These are phyloP conservation scores for Scheffersomyces quercinus DNA, from an alignment of 1,139 yeast species.

Conservation along the genomic window DNA sequence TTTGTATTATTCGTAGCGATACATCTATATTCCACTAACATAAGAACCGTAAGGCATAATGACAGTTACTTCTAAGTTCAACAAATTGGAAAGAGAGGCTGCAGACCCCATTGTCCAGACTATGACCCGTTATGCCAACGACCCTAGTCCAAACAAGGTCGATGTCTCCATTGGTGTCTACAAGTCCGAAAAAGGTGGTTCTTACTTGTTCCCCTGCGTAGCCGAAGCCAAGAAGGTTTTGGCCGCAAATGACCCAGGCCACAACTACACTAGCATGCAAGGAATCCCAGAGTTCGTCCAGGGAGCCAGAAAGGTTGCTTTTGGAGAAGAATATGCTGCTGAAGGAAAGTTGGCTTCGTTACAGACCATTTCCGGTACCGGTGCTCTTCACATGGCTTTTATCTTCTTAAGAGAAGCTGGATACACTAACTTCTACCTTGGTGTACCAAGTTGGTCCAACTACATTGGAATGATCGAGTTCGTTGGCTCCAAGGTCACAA, in stretches of 20 bases:
- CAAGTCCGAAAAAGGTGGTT: slow-evolving; percentile 37
- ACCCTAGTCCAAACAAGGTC: slow-evolving; percentile 31
- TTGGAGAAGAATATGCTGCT: slow-evolving; percentile 28
- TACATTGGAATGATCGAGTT: slow-evolving; percentile 38
- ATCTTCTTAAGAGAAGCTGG: slow-evolving; percentile 31
- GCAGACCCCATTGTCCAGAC: slow-evolving; percentile 42
- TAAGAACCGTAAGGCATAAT: not conserved
- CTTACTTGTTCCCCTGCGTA: slow-evolving; percentile 41
- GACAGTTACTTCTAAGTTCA: slow-evolving; percentile 20
- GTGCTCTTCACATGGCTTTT: slow-evolving; percentile 43
- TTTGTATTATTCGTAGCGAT: too few species aligned
- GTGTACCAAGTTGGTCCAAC: slow-evolving; percentile 45
- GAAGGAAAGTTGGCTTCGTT: slow-evolving; percentile 35
- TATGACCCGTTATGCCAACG: slow-evolving; percentile 27
- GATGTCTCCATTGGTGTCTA: slow-evolving; percentile 49
- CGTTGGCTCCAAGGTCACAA: slow-evolving; percentile 26
- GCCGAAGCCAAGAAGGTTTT: slow-evolving; percentile 34
- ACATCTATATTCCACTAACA: too few species aligned
- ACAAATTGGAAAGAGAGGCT: slow-evolving; percentile 24
- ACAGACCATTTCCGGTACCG: slow-evolving; percentile 48
- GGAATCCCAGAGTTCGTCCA: slow-evolving; percentile 40
- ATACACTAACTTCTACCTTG: slow-evolving; percentile 32
- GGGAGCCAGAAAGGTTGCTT: slow-evolving; percentile 38
- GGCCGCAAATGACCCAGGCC: slow-evolving; percentile 40
- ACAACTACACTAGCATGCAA: slow-evolving; percentile 44